Conservation (phyloP, 2,329 filamentous ascomycete species). For the Fonsecaea nubica region DNA sequence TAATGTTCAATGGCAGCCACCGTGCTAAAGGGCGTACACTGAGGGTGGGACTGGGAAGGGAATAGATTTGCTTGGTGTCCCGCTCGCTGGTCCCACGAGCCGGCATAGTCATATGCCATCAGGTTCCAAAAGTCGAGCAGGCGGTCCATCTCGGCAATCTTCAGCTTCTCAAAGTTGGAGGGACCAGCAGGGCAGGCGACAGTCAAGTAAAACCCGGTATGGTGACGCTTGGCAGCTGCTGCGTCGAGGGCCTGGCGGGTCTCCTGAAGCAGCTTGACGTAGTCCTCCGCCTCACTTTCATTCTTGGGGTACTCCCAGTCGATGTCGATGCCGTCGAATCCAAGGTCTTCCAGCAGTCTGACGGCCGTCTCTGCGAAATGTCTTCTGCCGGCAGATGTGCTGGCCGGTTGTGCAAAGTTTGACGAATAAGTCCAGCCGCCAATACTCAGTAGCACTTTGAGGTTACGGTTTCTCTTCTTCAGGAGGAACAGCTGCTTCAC, state of each 20-base stretch:
- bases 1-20: constrained; percentile 75
- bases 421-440: constrained; percentile 80
- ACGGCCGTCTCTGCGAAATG: constrained; percentile 75
- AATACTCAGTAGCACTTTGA: constrained; percentile 82
- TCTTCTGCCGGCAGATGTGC: constrained; percentile 65
- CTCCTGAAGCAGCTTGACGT: constrained; percentile 52
- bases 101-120: constrained; percentile 90
- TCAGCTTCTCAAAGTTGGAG: constrained; percentile 67
- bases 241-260: constrained; percentile 46
- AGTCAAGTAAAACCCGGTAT: constrained; percentile 37
- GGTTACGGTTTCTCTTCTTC: constrained; percentile 75
- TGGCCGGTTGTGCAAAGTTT: constrained; percentile 73
- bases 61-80: constrained; percentile 85
- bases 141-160: constrained; percentile 68
- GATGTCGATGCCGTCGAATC: constrained; percentile 65
- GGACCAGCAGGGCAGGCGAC: constrained; percentile 55
- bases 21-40: constrained; percentile 79
- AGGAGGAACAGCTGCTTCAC: constrained; percentile 77
- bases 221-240: constrained; percentile 34
- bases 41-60: constrained; percentile 62
- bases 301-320: constrained; percentile 58
- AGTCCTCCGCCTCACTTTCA: constrained; percentile 49
- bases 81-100: constrained; percentile 74
- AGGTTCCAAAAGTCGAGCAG: constrained; percentile 78
- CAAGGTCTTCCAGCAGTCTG: constrained; percentile 76